Evolutionary conservation across 2,329 filamentous ascomycete genomes (phyloP).

Genomic region (Cladosporium sphaerospermum): DNA sequence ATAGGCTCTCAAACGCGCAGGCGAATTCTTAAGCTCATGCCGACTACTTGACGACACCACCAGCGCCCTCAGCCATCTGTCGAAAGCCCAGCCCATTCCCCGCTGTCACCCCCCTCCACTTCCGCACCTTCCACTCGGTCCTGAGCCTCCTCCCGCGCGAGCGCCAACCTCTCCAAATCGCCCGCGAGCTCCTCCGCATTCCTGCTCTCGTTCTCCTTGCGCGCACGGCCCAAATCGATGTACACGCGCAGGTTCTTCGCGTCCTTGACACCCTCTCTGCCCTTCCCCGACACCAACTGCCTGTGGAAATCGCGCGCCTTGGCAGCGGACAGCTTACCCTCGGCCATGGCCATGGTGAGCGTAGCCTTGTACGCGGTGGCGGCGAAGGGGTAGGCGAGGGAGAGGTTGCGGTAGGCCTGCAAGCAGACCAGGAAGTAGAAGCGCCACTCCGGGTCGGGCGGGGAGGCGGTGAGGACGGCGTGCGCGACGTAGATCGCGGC

Average conservation of each 20-base stretch:
- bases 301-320: background rate
- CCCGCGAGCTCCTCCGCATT: too few relatives aligned
- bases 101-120: too few relatives aligned
- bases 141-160: too few relatives aligned
- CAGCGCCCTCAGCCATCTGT: too few relatives aligned
- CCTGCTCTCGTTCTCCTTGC: too few relatives aligned
- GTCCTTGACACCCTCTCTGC: background rate
- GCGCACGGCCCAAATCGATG: background rate
- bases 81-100: too few relatives aligned
- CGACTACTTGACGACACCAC: too few relatives aligned
- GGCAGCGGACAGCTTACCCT: background rate
- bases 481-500: background rate
- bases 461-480: background rate
- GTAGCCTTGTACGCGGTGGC: background rate
- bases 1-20: too few relatives aligned
- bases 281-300: background rate
- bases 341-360: background rate
- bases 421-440: background rate
- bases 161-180: too few relatives aligned
- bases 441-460: background rate
- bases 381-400: background rate
- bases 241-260: background rate
- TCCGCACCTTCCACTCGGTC: too few relatives aligned
- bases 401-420: background rate
- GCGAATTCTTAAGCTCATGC: too few relatives aligned